phyloP scores from a whole-genome alignment of 352 stramenopile species.

The Peronospora farinosa region DNA sequence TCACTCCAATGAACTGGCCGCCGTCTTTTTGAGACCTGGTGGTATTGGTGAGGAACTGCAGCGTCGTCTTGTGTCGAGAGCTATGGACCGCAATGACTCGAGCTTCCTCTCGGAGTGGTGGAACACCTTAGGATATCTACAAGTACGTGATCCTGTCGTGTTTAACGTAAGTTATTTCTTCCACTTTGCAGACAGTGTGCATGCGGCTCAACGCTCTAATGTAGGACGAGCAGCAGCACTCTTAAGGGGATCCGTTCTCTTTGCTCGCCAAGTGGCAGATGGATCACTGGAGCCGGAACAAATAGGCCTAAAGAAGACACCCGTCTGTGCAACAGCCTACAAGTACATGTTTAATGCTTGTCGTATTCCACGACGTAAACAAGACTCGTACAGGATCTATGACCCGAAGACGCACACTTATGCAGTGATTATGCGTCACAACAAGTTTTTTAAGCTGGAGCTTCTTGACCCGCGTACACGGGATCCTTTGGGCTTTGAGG shows the following conservation, averaged over 20 bases:
- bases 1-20: slow-evolving; percentile 54
- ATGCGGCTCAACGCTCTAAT: slow-evolving; percentile 54
- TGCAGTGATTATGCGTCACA: slow-evolving; percentile 84
- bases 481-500: slow-evolving; percentile 46
- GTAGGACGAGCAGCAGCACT: slow-evolving; percentile 74
- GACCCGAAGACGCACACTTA: slow-evolving; percentile 82
- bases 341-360: slow-evolving; percentile 96
- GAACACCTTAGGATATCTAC: slow-evolving; percentile 72
- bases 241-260: slow-evolving; percentile 81
- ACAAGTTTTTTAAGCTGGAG: slow-evolving; percentile 69
- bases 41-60: slow-evolving; percentile 76
- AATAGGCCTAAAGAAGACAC: slow-evolving; percentile 85
- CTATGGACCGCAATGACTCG: slow-evolving; percentile 51
- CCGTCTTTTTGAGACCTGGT: slow-evolving; percentile 52
- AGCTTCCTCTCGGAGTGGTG: slow-evolving; percentile 74
- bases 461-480: slow-evolving; percentile 36
- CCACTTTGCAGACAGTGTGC: slow-evolving; percentile 61
- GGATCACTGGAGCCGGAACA: slow-evolving; percentile 84
- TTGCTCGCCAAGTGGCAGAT: slow-evolving; percentile 83
- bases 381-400: slow-evolving; percentile 86
- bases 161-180: slow-evolving; percentile 91
- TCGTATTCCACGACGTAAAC: slow-evolving; percentile 75
- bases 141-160: slow-evolving; percentile 72
- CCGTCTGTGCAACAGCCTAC: slow-evolving; percentile 88
- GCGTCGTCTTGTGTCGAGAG: slow-evolving; percentile 50